A percentile compares a stretch with the other conserved stretches of the same genome.
Evolutionary conservation across 2,329 filamentous ascomycete species (phyloP).

Genomic region (Lasiodiplodia sp.): DNA sequence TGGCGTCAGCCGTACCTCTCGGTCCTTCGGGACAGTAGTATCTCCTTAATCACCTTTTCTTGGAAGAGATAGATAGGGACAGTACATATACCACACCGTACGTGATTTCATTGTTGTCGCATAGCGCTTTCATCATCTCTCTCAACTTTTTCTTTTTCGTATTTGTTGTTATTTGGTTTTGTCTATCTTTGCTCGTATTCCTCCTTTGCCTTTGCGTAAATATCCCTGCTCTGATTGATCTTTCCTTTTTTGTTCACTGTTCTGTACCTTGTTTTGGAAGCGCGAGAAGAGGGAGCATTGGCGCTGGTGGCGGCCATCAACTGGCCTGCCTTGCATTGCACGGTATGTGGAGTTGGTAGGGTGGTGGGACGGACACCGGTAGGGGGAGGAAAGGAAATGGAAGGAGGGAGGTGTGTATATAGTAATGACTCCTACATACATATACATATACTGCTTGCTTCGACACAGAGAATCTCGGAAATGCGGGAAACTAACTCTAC

Average conservation of each 20-base stretch:
- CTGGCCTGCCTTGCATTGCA: not conserved
- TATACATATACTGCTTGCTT: not conserved
- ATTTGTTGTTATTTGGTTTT: not conserved
- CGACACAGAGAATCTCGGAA: not conserved
- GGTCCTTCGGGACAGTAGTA: not conserved
- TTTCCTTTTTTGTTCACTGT: not conserved
- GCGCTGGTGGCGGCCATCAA: not conserved
- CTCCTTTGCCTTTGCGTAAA: not conserved
- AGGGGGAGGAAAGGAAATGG: too few relatives aligned
- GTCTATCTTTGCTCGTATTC: not conserved
- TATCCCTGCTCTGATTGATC: not conserved
- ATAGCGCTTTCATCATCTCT: not conserved
- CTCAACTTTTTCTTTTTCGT: not conserved
- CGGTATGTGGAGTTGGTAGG: not conserved
- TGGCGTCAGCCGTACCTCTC: too few relatives aligned
- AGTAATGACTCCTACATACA: not conserved
- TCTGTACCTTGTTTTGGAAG: not conserved
- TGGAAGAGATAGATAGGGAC: not conserved
- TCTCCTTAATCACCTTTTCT: not conserved
- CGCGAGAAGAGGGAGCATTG: not conserved
- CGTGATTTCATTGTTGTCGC: not conserved
- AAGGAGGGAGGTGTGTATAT: not conserved
- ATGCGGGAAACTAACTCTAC: not conserved
- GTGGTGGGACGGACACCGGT: not conserved
- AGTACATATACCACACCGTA: not conserved